A percentile compares a stretch with the other conserved stretches of the same genome.
Evolutionary conservation across 1,284 basidiomycete species (phyloP).

Genomic region (Pulveroboletus sp.): DNA sequence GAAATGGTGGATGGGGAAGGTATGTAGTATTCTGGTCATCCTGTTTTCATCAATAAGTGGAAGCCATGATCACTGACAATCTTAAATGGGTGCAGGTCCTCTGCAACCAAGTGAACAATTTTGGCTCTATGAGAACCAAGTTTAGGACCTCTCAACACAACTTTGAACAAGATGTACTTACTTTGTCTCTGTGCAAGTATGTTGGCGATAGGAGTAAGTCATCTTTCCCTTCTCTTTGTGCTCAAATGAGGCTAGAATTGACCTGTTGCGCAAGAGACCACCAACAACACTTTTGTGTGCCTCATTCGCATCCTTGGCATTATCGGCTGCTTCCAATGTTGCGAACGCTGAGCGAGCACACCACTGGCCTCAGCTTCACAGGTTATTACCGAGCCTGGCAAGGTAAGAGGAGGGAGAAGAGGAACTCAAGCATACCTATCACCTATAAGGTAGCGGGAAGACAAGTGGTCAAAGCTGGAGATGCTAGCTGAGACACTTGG

Average conservation of each 20-base stretch:
- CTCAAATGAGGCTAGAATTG: not conserved
- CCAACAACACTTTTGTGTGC: not conserved
- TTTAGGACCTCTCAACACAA: not conserved
- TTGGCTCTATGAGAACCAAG: not conserved
- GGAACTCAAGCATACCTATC: no score
- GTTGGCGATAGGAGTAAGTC: not conserved
- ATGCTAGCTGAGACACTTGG: no score
- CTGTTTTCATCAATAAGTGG: slow-evolving; percentile 12
- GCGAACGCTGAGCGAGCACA: no score
- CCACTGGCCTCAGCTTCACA: no score
- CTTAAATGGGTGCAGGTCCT: slow-evolving; percentile 11
- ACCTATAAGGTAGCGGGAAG: no score
- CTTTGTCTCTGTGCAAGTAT: not conserved
- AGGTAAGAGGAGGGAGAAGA: no score
- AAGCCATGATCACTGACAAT: slow-evolving; percentile 26
- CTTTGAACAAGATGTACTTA: not conserved
- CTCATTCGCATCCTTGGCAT: not conserved
- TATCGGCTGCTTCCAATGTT: not conserved
- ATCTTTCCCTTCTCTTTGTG: not conserved
- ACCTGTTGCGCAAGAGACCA: not conserved
- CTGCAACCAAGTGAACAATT: slow-evolving; percentile 23
- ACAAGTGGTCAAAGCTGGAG: no score
- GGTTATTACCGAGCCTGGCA: no score
- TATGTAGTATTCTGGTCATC: no score
- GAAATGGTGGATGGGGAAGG: not conserved